Evolutionary conservation across 78 protist species (phyloP).

Genomic region (Polysphondylium violaceum): DNA sequence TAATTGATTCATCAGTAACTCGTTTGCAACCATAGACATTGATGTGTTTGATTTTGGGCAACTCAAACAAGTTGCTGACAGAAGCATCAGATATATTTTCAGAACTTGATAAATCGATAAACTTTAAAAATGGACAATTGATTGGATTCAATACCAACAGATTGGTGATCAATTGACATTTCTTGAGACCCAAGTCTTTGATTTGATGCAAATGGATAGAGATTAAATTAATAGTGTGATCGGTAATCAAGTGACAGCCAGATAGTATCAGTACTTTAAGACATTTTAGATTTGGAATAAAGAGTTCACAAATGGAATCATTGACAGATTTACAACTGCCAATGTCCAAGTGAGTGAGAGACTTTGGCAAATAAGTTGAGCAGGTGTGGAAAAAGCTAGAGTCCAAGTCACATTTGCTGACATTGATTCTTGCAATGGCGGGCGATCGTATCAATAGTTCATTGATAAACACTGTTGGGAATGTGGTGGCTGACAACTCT

Average conservation of each 20-base stretch:
- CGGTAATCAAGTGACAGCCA: conserved; percentile 52
- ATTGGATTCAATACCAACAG: background rate
- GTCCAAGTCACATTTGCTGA: too few species aligned
- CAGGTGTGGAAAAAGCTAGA: too few species aligned
- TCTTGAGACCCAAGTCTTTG: background rate
- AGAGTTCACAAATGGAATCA: conserved; percentile 13
- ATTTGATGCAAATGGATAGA: conserved; percentile 3
- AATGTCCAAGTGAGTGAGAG: background rate
- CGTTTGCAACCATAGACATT: conserved; percentile 58
- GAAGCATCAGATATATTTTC: conserved; percentile 67
- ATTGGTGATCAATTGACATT: conserved; percentile 48
- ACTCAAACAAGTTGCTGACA: background rate
- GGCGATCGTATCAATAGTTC: background rate
- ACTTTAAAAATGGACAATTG: conserved; percentile 4
- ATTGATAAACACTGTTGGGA: background rate
- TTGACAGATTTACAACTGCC: conserved; percentile 29
- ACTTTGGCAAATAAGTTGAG: too few species aligned
- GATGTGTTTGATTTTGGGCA: conserved; percentile 11
- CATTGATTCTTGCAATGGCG: too few species aligned
- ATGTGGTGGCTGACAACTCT: background rate
- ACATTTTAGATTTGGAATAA: conserved; percentile 3
- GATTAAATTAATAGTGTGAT: background rate
- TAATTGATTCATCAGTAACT: conserved; percentile 64
- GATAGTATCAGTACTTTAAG: conserved; percentile 16
- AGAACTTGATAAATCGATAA: conserved; percentile 18